Conservation (phyloP, 345 rosid genomes). For the Sonneratia caseolaris region DNA sequence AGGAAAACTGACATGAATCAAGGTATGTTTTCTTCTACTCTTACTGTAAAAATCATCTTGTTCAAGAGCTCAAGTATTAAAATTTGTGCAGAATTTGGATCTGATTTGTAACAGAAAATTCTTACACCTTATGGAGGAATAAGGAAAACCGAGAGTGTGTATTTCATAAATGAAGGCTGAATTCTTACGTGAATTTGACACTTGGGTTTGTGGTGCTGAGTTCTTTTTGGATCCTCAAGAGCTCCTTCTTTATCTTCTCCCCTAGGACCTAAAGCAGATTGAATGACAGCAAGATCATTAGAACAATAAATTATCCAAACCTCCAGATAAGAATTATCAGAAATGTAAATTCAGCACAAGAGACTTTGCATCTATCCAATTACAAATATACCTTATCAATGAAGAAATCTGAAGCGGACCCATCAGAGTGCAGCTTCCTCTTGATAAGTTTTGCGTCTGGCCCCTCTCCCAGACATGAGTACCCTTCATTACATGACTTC, state of each 20-base stretch:
- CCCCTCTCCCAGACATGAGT: conserved; percentile 40
- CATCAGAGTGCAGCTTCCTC: conserved; percentile 51
- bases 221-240: conserved; percentile 52
- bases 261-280: conserved; percentile 40
- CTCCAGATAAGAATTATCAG: not conserved
- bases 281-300: not conserved
- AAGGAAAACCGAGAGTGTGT: not conserved
- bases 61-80: too few relatives aligned
- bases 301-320: not conserved
- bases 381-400: conserved; percentile 43
- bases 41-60: too few relatives aligned
- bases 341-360: too few relatives aligned
- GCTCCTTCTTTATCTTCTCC: conserved; percentile 63
- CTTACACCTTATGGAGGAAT: not conserved
- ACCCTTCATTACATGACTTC: conserved; percentile 35
- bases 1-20: too few relatives aligned
- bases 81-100: too few relatives aligned
- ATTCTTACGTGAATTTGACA: conserved; percentile 53
- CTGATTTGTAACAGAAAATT: too few relatives aligned
- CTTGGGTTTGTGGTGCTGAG: conserved; percentile 45
- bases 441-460: conserved; percentile 57
- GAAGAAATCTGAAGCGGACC: conserved; percentile 64
- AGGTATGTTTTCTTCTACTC: too few relatives aligned
- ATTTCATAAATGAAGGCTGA: not conserved
- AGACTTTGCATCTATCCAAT: not conserved